Evolutionary conservation across 73 alveolate species (phyloP).

Genomic region (Paramecium sonneborni): DNA sequence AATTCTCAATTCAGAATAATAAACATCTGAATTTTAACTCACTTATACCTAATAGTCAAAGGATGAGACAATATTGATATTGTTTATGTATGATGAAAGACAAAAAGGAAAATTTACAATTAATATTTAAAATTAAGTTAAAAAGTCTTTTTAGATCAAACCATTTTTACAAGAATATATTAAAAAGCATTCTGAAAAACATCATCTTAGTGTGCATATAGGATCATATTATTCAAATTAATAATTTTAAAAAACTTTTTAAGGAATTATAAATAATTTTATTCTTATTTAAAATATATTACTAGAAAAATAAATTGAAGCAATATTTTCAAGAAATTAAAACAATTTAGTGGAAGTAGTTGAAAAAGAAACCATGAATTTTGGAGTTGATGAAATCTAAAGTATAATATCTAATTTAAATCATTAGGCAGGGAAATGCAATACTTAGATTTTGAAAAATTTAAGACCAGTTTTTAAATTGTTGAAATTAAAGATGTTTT

Average conservation of each 20-base stretch:
- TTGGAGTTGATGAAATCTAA: not conserved
- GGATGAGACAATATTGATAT: not conserved
- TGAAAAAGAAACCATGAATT: not conserved
- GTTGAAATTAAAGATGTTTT: conserved; percentile 32
- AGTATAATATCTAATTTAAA: not conserved
- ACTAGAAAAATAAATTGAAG: not conserved
- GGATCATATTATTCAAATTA: not conserved
- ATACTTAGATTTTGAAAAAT: conserved; percentile 30
- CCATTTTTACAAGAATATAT: not conserved
- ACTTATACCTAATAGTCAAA: not conserved
- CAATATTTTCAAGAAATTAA: not conserved
- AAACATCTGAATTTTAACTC: not conserved
- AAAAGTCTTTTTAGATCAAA: not conserved
- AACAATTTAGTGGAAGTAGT: not conserved
- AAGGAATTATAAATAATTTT: not conserved
- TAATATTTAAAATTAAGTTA: not conserved
- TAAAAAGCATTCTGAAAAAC: conserved; percentile 5
- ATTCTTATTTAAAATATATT: not conserved
- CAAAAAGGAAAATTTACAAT: not conserved
- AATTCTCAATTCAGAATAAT: not conserved
- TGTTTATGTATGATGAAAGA: conserved; percentile 4
- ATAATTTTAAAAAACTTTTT: not conserved
- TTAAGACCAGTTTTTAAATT: not conserved
- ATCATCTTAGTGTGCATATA: not conserved
- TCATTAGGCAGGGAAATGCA: not conserved